These are phyloP conservation scores for Canna indica DNA, from an alignment of 176 grass and related monocot genomes.

Conservation along the genomic window DNA sequence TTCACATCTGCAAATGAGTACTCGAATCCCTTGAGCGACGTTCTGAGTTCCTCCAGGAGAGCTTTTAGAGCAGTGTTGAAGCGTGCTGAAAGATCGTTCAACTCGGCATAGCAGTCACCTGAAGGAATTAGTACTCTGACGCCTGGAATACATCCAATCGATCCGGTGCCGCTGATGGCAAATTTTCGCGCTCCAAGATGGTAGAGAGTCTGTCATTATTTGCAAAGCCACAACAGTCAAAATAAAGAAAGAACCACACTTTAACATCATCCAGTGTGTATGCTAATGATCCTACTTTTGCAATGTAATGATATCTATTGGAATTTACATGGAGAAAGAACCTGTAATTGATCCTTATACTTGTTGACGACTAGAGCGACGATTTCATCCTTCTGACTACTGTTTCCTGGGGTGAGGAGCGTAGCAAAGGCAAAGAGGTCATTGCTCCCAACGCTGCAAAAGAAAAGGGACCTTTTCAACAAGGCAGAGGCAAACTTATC, in stretches of 20 bases:
- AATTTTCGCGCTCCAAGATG: conserved; percentile 32
- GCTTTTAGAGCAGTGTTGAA: conserved; percentile 13
- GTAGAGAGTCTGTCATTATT: background rate
- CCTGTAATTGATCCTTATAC: background rate
- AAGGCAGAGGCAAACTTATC: background rate
- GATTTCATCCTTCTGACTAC: conserved; percentile 4
- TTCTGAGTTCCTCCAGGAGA: conserved; percentile 17
- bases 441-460: conserved; percentile 24
- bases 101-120: background rate
- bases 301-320: background rate
- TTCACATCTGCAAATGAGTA: conserved; percentile 21
- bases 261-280: too few species aligned
- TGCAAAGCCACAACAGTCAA: background rate
- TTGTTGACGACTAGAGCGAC: conserved; percentile 8
- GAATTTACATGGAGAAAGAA: background rate
- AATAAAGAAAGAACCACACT: background rate
- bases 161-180: background rate
- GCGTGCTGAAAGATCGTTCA: conserved; percentile 20
- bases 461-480: conserved; percentile 24
- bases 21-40: conserved; percentile 16
- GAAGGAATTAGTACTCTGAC: background rate
- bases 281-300: too few species aligned
- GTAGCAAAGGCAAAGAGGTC: conserved; percentile 19
- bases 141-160: conserved; percentile 22
- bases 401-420: background rate